Conservation (phyloP, 108 stramenopile species). For the Epithemia pelagica region DNA sequence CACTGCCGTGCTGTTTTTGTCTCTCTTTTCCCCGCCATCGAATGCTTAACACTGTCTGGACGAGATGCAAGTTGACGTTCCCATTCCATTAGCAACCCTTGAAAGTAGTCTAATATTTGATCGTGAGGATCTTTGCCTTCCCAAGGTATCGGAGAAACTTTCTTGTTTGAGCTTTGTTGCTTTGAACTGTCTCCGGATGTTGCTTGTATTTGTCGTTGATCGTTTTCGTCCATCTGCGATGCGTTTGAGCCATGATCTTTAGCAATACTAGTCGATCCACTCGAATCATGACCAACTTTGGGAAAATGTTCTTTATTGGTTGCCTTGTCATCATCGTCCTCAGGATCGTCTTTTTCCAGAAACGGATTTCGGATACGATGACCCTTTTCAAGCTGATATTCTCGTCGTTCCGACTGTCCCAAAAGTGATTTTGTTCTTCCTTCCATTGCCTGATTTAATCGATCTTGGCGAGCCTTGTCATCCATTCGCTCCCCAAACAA, state of each 20-base stretch:
- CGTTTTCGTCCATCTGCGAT: slow-evolving; percentile 5
- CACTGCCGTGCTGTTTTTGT: slow-evolving; percentile 92
- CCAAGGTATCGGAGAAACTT: slow-evolving; percentile 18
- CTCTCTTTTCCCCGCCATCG: slow-evolving; percentile 76
- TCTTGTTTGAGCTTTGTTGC: slow-evolving; percentile 13
- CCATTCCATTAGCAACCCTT: slow-evolving; percentile 81
- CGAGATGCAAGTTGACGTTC: slow-evolving; percentile 71
- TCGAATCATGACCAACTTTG: not conserved
- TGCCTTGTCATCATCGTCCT: slow-evolving; percentile 4
- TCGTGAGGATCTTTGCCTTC: slow-evolving; percentile 52
- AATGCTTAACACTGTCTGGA: slow-evolving; percentile 43
- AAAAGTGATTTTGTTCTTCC: slow-evolving; percentile 37
- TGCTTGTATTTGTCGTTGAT: not conserved
- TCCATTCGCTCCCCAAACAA: slow-evolving; percentile 59
- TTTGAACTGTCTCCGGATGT: too few relatives aligned
- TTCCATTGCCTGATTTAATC: slow-evolving; percentile 45
- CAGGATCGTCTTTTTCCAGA: slow-evolving; percentile 37
- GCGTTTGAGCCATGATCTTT: slow-evolving; percentile 6
- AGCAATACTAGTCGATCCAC: not conserved
- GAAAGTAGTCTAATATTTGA: slow-evolving; percentile 74
- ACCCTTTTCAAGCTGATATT: slow-evolving; percentile 68
- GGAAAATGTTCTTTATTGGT: not conserved
- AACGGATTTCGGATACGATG: slow-evolving; percentile 77
- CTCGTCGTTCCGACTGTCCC: slow-evolving; percentile 52
- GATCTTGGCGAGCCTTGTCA: slow-evolving; percentile 24